Evolutionary conservation across 495 filamentous ascomycete species (phyloP), one percentile per base, ranked within the genome.

Genomic region (Podospora pseudopauciseta): DNA sequence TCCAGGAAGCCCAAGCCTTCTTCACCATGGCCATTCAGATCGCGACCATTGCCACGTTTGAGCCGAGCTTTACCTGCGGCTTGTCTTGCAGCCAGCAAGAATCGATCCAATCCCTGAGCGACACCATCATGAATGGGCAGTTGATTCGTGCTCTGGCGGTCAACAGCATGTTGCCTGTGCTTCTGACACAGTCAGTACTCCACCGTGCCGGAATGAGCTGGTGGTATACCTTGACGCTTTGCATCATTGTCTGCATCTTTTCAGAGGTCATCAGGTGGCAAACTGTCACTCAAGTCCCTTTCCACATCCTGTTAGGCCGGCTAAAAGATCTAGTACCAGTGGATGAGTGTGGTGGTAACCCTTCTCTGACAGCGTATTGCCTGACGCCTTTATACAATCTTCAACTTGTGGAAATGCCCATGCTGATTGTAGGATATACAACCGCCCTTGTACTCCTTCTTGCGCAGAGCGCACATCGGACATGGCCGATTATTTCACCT

Each of bases 21-120:
- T 60, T 66, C 15, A 60, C 57, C 2, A 23, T 60, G 54, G 64
- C 64, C 5, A 66, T 66, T 34, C 64, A 66, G 32, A 27, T 60
- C 5, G 56, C 54, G 0, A 60, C 64, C 2, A 9, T 66, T 13
- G 64, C 64, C 5, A 66, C 64, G 9, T 63, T 63, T 49, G 32
- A 20, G 11, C 61, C 61, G n/a, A 18, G 18, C 20, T 20, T 44
- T 3, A 32, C 27, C 18, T 44, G 55, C 55, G 55, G 55, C 27
- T 18, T n/a, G 11, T 39, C 60, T 16, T 64, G 62, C 32, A 23
- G 16, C 5, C 16, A 44, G 16, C 62, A 26, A 13, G 62, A 64
- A 9, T 64, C 7, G 0, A 34, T 64, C 18, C 16, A 23, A 0
- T 23, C 30, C 11, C 32, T 64, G 3, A 53, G 32, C 3, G 20